phyloP scores from a whole-genome alignment of 1,284 basidiomycete genomes.

The Hemileia vastatrix region DNA sequence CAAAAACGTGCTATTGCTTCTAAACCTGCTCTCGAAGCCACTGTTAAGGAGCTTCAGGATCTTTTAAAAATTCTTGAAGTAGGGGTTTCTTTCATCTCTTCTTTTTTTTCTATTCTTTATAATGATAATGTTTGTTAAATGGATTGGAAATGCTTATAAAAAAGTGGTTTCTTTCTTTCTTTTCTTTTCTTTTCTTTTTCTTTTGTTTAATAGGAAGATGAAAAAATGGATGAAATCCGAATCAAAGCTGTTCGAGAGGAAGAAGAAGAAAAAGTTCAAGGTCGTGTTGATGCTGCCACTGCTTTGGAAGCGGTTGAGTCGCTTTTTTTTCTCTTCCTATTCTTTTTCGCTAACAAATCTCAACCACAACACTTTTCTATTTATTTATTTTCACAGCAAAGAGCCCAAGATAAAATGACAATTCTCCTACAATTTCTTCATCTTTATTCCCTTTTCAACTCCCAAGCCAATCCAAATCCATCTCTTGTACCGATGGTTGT shows the following conservation, averaged over 20 bases:
- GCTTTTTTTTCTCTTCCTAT: background rate
- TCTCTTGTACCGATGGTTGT: conserved; percentile 28
- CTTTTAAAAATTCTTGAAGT: conserved; percentile 36
- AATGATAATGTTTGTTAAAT: background rate
- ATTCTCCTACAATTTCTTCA: conserved; percentile 40
- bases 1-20: conserved; percentile 36
- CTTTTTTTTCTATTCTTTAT: background rate
- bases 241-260: conserved; percentile 24
- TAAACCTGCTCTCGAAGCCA: conserved; percentile 37
- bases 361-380: background rate
- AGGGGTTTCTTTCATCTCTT: background rate
- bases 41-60: conserved; percentile 38
- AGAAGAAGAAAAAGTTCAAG: conserved; percentile 32
- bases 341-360: background rate
- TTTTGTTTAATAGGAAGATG: conserved; percentile 38
- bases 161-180: too few relatives aligned
- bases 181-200: too few relatives aligned
- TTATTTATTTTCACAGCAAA: conserved; percentile 15
- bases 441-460: conserved; percentile 33
- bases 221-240: conserved; percentile 33
- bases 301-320: conserved; percentile 27
- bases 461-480: conserved; percentile 8
- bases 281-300: conserved; percentile 32
- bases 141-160: too few relatives aligned
- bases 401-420: conserved; percentile 30